Conservation (phyloP, 2,329 filamentous ascomycete species). For the Fusarium poae region DNA sequence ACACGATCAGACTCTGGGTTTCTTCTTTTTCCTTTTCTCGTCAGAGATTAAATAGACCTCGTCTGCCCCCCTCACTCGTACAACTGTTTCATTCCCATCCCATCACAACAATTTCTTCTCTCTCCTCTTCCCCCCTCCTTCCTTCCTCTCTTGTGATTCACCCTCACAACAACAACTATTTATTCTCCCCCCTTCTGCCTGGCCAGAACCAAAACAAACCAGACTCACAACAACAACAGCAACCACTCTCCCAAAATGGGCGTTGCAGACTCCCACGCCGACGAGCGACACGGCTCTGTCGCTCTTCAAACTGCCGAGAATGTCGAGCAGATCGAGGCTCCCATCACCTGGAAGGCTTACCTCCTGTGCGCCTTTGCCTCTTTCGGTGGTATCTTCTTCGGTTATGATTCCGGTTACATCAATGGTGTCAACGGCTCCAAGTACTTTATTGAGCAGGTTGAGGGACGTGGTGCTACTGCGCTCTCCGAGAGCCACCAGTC, state of each 20-base stretch:
- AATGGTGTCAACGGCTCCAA: constrained; percentile 70
- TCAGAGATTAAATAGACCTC: constrained; percentile 47
- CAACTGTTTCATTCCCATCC: constrained; percentile 37
- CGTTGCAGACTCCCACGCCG: constrained; percentile 41
- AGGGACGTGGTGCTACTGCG: constrained; percentile 54
- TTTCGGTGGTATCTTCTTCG: constrained; percentile 81
- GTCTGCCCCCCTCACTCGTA: constrained; percentile 42
- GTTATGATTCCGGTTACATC: constrained; percentile 84
- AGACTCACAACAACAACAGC: background rate
- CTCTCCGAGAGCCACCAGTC: constrained; percentile 62
- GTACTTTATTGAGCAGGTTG: constrained; percentile 66
- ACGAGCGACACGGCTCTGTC: constrained; percentile 47
- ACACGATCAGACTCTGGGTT: constrained; percentile 2
- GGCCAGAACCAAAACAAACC: constrained; percentile 3
- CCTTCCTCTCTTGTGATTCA: constrained; percentile 27
- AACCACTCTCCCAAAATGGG: constrained; percentile 39
- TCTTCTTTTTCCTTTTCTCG: constrained; percentile 28
- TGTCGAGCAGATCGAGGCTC: constrained; percentile 73
- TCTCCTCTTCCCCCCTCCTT: background rate
- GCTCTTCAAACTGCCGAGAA: constrained; percentile 62
- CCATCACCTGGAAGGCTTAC: constrained; percentile 77
- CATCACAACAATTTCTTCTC: constrained; percentile 40
- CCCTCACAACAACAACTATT: constrained; percentile 9
- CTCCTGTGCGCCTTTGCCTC: constrained; percentile 77
- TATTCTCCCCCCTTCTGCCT: constrained; percentile 6